These are phyloP conservation scores for Themeda triandra DNA, from an alignment of 176 grass and related monocot genomes.

Conservation along the genomic window DNA sequence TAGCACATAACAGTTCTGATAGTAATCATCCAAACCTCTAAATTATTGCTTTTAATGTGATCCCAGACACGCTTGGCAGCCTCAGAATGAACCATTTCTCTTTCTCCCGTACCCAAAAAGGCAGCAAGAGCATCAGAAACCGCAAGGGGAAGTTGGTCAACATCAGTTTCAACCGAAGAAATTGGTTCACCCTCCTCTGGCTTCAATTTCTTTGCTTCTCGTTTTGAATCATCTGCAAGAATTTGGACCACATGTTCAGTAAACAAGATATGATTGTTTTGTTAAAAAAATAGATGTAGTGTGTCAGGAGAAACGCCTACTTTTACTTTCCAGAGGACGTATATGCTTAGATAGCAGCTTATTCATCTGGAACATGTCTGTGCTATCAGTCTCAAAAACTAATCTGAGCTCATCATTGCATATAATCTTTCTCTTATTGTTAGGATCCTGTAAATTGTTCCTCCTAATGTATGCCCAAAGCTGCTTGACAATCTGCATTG, in stretches of 20 bases:
- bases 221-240: constrained; percentile 63
- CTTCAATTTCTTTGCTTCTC: constrained; percentile 70
- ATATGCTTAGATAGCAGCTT: constrained; percentile 90
- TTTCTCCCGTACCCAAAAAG: constrained; percentile 87
- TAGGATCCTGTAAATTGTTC: constrained; percentile 90
- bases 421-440: constrained; percentile 95
- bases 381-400: constrained; percentile 90
- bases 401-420: constrained; percentile 86
- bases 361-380: constrained; percentile 98
- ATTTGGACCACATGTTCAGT: constrained; percentile 25
- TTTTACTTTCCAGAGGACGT: constrained; percentile 55
- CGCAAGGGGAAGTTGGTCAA: constrained; percentile 44
- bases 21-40: constrained; percentile 67
- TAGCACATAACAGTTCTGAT: constrained; percentile 12
- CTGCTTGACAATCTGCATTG: constrained; percentile 79
- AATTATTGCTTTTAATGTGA: constrained; percentile 86
- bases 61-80: constrained; percentile 85
- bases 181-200: constrained; percentile 33
- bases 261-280: not conserved
- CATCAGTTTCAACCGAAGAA: constrained; percentile 44
- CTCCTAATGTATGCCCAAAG: constrained; percentile 92
- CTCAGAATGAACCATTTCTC: constrained; percentile 70
- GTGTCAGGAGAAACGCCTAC: constrained; percentile 33
- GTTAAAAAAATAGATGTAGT: not conserved
- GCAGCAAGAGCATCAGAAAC: constrained; percentile 77